Conservation (phyloP, 1,139 yeast species). For the Scheffersomyces segobiensis region DNA sequence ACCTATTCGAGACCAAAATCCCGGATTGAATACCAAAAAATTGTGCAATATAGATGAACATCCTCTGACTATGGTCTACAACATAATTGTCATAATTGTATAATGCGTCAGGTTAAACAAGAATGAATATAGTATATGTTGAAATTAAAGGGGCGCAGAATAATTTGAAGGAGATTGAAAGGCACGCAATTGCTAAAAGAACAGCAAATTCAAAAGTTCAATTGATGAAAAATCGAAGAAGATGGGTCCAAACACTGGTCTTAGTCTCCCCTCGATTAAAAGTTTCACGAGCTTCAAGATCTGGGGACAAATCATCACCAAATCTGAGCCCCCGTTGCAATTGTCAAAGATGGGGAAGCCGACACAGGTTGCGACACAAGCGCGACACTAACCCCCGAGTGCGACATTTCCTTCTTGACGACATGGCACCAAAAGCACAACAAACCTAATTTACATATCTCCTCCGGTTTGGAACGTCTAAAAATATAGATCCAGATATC, state of each 20-base stretch:
- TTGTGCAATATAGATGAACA: too few species aligned
- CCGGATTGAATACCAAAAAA: too few species aligned
- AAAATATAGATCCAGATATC: not conserved
- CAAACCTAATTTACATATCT: not conserved
- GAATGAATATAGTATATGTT: too few species aligned
- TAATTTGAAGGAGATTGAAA: not conserved
- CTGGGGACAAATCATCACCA: too few species aligned
- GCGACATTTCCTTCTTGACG: not conserved
- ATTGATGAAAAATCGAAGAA: not conserved
- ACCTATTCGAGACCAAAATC: too few species aligned
- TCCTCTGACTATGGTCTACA: too few species aligned
- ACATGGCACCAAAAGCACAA: not conserved
- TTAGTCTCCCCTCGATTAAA: not conserved
- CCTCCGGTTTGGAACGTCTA: not conserved
- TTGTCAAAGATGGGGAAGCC: not conserved
- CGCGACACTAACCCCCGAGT: not conserved
- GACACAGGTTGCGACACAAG: not conserved
- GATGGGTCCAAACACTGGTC: not conserved
- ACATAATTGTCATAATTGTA: too few species aligned
- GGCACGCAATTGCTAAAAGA: not conserved
- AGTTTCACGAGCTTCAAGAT: too few species aligned
- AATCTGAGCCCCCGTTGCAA: not conserved
- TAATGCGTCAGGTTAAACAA: too few species aligned
- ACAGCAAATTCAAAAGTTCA: too few species aligned
- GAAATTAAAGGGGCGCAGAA: too few species aligned